These are phyloP conservation scores for Crithidia mellificae DNA, from an alignment of 208 protist genomes.

Conservation along the genomic window DNA sequence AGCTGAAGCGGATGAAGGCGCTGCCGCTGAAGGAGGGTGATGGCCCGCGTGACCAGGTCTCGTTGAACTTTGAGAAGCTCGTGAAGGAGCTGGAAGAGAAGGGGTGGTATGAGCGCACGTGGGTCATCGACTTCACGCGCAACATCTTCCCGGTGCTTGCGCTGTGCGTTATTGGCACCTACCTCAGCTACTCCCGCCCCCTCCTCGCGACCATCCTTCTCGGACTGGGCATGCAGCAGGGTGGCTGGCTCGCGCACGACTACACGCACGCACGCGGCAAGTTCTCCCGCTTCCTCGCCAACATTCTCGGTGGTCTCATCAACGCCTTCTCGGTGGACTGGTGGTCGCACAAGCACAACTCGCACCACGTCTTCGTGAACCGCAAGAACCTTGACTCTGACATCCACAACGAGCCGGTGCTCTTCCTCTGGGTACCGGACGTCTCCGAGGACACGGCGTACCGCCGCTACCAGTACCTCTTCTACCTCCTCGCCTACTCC, in stretches of 20 bases:
- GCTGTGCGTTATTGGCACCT: constrained; percentile 58
- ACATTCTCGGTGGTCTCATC: constrained; percentile 48
- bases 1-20: constrained; percentile 79
- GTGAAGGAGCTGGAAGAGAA: constrained; percentile 53
- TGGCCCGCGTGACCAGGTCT: constrained; percentile 54
- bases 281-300: constrained; percentile 49
- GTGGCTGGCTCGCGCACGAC: constrained; percentile 79
- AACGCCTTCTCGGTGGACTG: constrained; percentile 71
- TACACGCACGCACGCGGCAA: constrained; percentile 62
- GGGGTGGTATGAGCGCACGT: constrained; percentile 71
- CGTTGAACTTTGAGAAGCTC: constrained; percentile 66
- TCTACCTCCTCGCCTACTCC: constrained; percentile 70
- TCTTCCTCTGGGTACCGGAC: constrained; percentile 70
- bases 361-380: constrained; percentile 84
- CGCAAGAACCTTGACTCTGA: constrained; percentile 70
- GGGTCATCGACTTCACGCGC: constrained; percentile 64
- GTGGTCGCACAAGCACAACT: constrained; percentile 86
- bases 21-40: constrained; percentile 67
- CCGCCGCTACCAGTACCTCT: constrained; percentile 70
- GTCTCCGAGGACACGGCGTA: constrained; percentile 55
- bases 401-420: constrained; percentile 78
- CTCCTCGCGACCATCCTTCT: constrained; percentile 61
- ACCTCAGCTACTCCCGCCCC: constrained; percentile 59
- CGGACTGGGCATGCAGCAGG: constrained; percentile 79
- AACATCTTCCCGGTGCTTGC: constrained; percentile 69